Conservation (phyloP, 2,329 filamentous ascomycete species). For the Gremmenia infestans region DNA sequence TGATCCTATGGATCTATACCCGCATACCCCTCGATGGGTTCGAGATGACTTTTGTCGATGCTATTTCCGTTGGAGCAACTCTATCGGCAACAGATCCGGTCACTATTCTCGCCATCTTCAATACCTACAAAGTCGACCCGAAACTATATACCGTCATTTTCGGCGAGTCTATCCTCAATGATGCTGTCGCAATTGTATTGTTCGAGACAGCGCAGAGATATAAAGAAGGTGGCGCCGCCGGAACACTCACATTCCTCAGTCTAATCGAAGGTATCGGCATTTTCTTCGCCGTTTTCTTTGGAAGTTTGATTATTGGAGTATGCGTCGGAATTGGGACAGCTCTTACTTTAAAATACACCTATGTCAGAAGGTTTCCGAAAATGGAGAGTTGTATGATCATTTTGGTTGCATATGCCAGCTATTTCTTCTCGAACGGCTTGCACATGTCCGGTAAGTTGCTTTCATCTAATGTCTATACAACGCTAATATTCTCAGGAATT, state of each 20-base stretch:
- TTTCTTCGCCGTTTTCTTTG: slow-evolving; percentile 95
- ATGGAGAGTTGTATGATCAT: slow-evolving; percentile 95
- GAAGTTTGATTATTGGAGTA: slow-evolving; percentile 84
- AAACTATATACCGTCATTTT: slow-evolving; percentile 99
- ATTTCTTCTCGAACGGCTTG: slow-evolving; percentile 95
- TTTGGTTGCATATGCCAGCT: slow-evolving; percentile 90
- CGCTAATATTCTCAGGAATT: slow-evolving; percentile 45
- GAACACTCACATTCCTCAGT: slow-evolving; percentile 70
- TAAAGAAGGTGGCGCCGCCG: slow-evolving; percentile 65
- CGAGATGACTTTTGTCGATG: slow-evolving; percentile 86
- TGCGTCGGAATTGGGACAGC: slow-evolving; percentile 83
- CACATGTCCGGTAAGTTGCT: slow-evolving; percentile 81
- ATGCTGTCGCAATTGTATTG: slow-evolving; percentile 96
- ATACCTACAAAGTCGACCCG: slow-evolving; percentile 97
- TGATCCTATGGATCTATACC: slow-evolving; percentile 86
- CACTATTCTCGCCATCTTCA: slow-evolving; percentile 97
- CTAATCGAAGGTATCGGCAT: slow-evolving; percentile 89
- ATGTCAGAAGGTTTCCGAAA: slow-evolving; percentile 86
- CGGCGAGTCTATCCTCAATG: slow-evolving; percentile 95
- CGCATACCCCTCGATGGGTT: slow-evolving; percentile 80
- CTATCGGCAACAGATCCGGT: slow-evolving; percentile 96
- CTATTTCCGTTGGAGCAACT: slow-evolving; percentile 92
- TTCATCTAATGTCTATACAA: neutral
- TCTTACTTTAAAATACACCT: slow-evolving; percentile 87
- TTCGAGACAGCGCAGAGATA: slow-evolving; percentile 97